Conservation (phyloP, 371 early-diverging fungal species). For the Saksenaea oblongispora region DNA sequence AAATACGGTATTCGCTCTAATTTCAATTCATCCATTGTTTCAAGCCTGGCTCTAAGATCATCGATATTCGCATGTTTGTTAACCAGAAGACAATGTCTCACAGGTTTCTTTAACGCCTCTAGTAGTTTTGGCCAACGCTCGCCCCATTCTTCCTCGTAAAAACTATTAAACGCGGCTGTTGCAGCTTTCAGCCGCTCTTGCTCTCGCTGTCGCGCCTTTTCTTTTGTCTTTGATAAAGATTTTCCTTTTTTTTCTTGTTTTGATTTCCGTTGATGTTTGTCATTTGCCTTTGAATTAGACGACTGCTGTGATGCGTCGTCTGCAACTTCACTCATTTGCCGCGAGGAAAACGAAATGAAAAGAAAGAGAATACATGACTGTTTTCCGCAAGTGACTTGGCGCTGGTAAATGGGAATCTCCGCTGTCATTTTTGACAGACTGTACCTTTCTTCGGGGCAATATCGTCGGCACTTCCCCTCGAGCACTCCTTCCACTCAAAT, state of each 20-base stretch:
- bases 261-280: constrained; percentile 12
- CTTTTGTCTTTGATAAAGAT: constrained; percentile 35
- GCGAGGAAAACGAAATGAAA: too few relatives aligned
- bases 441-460: too few relatives aligned
- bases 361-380: too few relatives aligned
- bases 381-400: too few relatives aligned
- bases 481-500: too few relatives aligned
- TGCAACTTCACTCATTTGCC: background rate
- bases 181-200: constrained; percentile 34
- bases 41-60: constrained; percentile 25
- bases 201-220: constrained; percentile 35
- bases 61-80: constrained; percentile 46
- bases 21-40: constrained; percentile 15
- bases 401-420: too few relatives aligned
- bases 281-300: background rate
- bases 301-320: background rate
- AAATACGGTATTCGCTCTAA: constrained; percentile 35
- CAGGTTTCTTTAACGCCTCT: constrained; percentile 43
- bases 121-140: constrained; percentile 55
- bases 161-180: constrained; percentile 37
- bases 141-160: constrained; percentile 51
- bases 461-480: too few relatives aligned
- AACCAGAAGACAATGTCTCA: constrained; percentile 52
- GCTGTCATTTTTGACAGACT: too few relatives aligned
- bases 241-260: constrained; percentile 23